A percentile compares a stretch with the other conserved stretches of the same genome.
Evolutionary conservation across 345 rosid species (phyloP).

Genomic region (Aurinia saxatilis): DNA sequence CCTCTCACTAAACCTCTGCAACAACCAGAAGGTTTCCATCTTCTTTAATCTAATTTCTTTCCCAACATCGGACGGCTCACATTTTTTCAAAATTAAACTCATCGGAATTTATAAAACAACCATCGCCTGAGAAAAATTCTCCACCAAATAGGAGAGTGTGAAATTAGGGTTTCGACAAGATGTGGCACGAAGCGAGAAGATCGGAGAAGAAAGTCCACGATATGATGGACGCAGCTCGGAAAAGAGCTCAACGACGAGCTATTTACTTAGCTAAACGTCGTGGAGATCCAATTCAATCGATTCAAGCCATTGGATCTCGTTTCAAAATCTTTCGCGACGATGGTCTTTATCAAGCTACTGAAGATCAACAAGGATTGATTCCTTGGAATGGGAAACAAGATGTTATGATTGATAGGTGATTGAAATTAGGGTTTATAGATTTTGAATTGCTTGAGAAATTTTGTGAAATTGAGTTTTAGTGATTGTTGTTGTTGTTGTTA

Average conservation of each 20-base stretch:
- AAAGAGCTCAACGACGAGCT: slow-evolving; percentile 89
- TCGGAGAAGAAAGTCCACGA: slow-evolving; percentile 98
- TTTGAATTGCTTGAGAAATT: too few relatives aligned
- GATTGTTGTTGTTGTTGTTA: slow-evolving; percentile 72
- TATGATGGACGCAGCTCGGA: slow-evolving; percentile 99
- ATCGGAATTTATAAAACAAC: not conserved
- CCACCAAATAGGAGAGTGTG: not conserved
- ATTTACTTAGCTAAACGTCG: slow-evolving; percentile 82
- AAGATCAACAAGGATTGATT: slow-evolving; percentile 91
- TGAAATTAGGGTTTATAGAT: too few relatives aligned
- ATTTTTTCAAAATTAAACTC: not conserved
- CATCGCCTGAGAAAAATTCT: slow-evolving; percentile 1
- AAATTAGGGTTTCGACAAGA: slow-evolving; percentile 32
- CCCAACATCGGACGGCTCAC: too few relatives aligned
- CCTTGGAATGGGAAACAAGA: slow-evolving; percentile 94
- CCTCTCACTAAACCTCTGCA: too few relatives aligned
- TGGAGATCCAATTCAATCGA: slow-evolving; percentile 93
- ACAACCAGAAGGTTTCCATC: not conserved
- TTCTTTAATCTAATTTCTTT: too few relatives aligned
- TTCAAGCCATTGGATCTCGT: slow-evolving; percentile 68
- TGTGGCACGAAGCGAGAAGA: slow-evolving; percentile 99
- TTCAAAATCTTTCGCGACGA: slow-evolving; percentile 75
- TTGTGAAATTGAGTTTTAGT: not conserved
- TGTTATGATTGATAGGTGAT: slow-evolving; percentile 70
- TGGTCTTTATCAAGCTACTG: slow-evolving; percentile 78